Conservation (phyloP, 2,329 filamentous ascomycete genomes). For the Nemania sp. region DNA sequence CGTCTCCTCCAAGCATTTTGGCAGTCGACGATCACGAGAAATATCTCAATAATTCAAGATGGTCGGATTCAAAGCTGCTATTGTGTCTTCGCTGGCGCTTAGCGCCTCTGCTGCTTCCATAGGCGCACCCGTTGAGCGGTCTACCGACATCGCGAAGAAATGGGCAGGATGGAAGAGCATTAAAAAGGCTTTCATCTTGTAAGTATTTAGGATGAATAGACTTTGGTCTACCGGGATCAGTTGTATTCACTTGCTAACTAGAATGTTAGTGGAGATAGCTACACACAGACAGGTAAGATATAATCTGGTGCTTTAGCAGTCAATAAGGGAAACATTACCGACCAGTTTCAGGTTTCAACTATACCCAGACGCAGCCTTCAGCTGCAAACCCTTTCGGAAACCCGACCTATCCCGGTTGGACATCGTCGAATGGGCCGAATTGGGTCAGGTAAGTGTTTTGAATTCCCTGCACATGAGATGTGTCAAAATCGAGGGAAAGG, state of each 20-base stretch:
- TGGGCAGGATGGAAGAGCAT: conserved; percentile 45
- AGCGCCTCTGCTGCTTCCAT: conserved; percentile 11
- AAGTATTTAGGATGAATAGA: conserved; percentile 32
- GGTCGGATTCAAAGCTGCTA: conserved; percentile 3
- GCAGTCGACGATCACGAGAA: background rate
- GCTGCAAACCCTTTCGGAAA: conserved; percentile 64
- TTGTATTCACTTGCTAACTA: conserved; percentile 3
- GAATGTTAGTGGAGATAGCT: conserved; percentile 39
- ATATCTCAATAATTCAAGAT: conserved; percentile 3
- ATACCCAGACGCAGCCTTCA: conserved; percentile 54
- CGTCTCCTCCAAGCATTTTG: background rate
- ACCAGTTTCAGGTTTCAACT: conserved; percentile 53
- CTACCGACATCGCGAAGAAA: background rate
- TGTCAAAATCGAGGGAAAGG: too few relatives aligned
- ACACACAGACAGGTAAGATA: conserved; percentile 38
- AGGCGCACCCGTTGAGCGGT: background rate
- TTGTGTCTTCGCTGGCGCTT: conserved; percentile 17
- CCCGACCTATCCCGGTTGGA: conserved; percentile 56
- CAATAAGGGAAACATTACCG: conserved; percentile 3
- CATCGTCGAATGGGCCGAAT: conserved; percentile 53
- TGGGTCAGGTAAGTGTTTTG: conserved; percentile 44
- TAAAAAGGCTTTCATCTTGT: conserved; percentile 49
- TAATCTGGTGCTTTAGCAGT: background rate
- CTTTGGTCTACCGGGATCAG: background rate
- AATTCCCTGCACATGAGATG: too few relatives aligned